Percentiles rank a stretch among this genome's conserved stretches.
These are phyloP conservation scores for Aeschynomene evenia DNA, from an alignment of 306 rosid species.

Conservation along the genomic window DNA sequence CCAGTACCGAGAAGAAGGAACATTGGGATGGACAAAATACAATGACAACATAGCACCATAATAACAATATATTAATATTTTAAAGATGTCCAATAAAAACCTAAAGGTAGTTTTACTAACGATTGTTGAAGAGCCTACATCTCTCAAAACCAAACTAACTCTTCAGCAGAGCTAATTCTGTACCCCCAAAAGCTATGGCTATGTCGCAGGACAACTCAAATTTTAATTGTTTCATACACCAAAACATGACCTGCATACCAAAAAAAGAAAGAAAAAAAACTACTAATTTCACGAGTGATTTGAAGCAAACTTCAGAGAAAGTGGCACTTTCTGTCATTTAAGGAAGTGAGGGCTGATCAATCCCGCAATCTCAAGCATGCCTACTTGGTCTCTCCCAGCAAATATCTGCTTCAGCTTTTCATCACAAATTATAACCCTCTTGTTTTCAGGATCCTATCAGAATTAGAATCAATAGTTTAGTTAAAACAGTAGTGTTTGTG, in stretches of 20 bases:
- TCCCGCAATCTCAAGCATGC: slow-evolving; percentile 86
- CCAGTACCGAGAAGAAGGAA: neutral
- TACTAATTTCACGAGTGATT: slow-evolving; percentile 22
- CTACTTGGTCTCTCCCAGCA: slow-evolving; percentile 67
- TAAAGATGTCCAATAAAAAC: slow-evolving; percentile 13
- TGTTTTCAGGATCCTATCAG: slow-evolving; percentile 73
- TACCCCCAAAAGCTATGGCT: slow-evolving; percentile 20
- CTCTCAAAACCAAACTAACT: slow-evolving; percentile 26
- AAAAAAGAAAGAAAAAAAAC: too few relatives aligned
- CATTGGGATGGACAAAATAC: neutral
- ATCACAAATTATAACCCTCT: slow-evolving; percentile 69
- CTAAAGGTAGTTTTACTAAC: slow-evolving; percentile 13
- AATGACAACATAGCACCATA: neutral
- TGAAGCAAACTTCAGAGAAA: neutral
- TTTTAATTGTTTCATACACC: slow-evolving; percentile 37
- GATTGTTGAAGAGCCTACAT: slow-evolving; percentile 34
- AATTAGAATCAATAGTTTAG: slow-evolving; percentile 14
- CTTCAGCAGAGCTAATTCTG: slow-evolving; percentile 38
- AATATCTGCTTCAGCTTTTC: slow-evolving; percentile 93
- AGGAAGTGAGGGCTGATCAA: slow-evolving; percentile 85
- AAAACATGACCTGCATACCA: slow-evolving; percentile 38
- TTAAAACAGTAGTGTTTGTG: slow-evolving; percentile 10
- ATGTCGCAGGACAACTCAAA: slow-evolving; percentile 27
- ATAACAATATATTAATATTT: too few relatives aligned
- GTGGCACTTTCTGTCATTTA: slow-evolving; percentile 31